Conservation (phyloP, 805 yeast species). For the Starmerella asiatica region DNA sequence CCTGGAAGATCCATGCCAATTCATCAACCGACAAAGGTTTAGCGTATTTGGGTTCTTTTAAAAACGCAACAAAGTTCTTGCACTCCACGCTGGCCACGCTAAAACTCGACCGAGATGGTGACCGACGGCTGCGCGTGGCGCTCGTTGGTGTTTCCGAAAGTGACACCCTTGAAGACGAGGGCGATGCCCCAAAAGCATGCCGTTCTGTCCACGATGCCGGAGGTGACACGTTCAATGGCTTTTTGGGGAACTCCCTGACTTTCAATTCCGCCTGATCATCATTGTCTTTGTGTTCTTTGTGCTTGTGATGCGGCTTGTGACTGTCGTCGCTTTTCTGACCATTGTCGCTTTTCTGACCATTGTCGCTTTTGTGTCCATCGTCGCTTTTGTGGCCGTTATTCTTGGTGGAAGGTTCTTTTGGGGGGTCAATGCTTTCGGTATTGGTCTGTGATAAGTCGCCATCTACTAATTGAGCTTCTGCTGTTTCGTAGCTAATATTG, state of each 20-base stretch:
- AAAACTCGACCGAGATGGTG: constrained; percentile 12
- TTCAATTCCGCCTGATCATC: too few relatives aligned
- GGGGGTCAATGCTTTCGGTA: background rate
- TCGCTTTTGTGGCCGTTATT: background rate
- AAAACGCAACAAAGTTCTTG: constrained; percentile 21
- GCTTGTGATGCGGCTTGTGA: background rate
- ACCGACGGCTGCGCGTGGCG: background rate
- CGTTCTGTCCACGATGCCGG: background rate
- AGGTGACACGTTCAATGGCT: background rate
- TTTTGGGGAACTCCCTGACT: constrained; percentile 1
- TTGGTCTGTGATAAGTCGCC: background rate
- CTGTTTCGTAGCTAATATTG: constrained; percentile 19
- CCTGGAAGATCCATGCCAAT: constrained; percentile 30
- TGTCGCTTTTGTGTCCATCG: background rate
- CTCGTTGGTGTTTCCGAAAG: background rate
- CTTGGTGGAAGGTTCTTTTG: background rate
- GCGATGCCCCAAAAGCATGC: too few relatives aligned
- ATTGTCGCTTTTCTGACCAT: background rate
- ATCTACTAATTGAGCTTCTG: constrained; percentile 1
- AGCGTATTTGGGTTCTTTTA: constrained; percentile 29
- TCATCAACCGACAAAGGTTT: constrained; percentile 29
- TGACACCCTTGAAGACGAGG: too few relatives aligned
- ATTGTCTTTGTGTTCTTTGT: too few relatives aligned
- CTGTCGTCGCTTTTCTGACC: background rate
- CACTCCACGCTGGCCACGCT: constrained; percentile 16